These are phyloP conservation scores for Aspergillus hiratsukae DNA, from an alignment of 2,329 filamentous ascomycete species.

Conservation along the genomic window DNA sequence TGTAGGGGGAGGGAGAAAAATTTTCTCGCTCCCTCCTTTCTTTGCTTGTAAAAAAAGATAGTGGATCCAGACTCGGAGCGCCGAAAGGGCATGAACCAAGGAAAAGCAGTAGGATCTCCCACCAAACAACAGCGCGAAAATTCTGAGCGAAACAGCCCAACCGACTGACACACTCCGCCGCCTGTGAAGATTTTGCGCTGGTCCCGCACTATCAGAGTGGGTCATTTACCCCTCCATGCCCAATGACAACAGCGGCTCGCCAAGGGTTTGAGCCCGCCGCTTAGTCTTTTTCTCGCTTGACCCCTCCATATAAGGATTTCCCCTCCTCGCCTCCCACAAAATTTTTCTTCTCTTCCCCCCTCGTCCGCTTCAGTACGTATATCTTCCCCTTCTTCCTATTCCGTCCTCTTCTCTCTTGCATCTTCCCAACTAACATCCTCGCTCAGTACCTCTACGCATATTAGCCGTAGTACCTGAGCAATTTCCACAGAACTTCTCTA, in stretches of 20 bases:
- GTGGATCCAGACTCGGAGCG: conserved; percentile 19
- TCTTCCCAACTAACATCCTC: conserved; percentile 24
- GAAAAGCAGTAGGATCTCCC: conserved; percentile 13
- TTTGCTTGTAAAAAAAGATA: conserved; percentile 18
- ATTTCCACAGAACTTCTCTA: conserved; percentile 38
- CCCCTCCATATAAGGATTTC: conserved; percentile 47
- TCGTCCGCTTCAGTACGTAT: conserved; percentile 46
- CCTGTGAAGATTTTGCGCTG: conserved; percentile 31
- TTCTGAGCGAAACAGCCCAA: conserved; percentile 6
- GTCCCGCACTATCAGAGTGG: conserved; percentile 23
- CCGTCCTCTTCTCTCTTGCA: conserved; percentile 17
- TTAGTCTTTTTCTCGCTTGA: conserved; percentile 38
- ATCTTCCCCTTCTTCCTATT: conserved; percentile 26
- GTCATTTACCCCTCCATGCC: conserved; percentile 22
- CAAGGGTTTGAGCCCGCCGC: conserved; percentile 34
- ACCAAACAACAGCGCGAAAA: conserved; percentile 6
- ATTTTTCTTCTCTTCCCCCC: conserved; percentile 34
- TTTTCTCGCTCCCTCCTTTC: not conserved
- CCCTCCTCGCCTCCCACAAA: conserved; percentile 40
- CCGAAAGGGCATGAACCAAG: conserved; percentile 22
- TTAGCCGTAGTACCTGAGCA: conserved; percentile 50
- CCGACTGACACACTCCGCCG: conserved; percentile 15
- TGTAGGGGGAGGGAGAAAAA: not conserved
- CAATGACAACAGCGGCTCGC: conserved; percentile 23
- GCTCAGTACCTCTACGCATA: conserved; percentile 49